Evolutionary conservation across 2,329 filamentous ascomycete species (phyloP).

Genomic region (Colletotrichum liriopes): DNA sequence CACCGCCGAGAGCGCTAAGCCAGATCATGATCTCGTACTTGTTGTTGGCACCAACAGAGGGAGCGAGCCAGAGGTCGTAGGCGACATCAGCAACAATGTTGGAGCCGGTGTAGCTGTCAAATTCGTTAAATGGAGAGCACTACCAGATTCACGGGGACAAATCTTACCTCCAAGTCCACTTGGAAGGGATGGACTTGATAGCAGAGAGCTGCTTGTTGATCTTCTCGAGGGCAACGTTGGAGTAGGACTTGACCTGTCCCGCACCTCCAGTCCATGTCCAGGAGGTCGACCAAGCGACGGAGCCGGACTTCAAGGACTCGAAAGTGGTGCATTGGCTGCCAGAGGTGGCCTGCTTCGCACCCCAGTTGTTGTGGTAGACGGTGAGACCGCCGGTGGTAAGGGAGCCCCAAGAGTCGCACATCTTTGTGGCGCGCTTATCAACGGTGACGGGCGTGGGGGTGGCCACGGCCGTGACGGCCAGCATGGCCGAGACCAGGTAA

Average conservation of each 20-base stretch:
- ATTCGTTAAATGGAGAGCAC: neutral
- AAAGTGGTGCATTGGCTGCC: conserved; percentile 61
- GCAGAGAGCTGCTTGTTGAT: conserved; percentile 54
- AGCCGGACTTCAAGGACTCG: conserved; percentile 52
- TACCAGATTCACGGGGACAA: no score
- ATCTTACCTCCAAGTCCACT: conserved; percentile 52
- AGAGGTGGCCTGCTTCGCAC: conserved; percentile 50
- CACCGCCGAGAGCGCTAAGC: conserved; percentile 45
- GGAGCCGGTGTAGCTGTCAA: conserved; percentile 59
- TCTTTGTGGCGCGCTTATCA: conserved; percentile 53
- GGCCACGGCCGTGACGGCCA: conserved; percentile 50
- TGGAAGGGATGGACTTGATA: conserved; percentile 54
- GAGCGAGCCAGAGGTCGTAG: conserved; percentile 72
- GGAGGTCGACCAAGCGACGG: conserved; percentile 58
- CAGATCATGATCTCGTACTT: conserved; percentile 59
- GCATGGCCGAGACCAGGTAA: conserved; percentile 48
- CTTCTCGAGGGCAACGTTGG: conserved; percentile 58
- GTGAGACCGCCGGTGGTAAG: conserved; percentile 59
- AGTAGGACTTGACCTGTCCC: conserved; percentile 61
- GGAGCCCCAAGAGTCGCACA: conserved; percentile 59
- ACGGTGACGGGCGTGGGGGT: conserved; percentile 49
- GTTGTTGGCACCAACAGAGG: conserved; percentile 58
- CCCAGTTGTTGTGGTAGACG: conserved; percentile 70
- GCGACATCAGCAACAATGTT: conserved; percentile 69
- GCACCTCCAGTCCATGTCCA: conserved; percentile 59